Evolutionary conservation across 306 rosid species (phyloP).

Genomic region (Quercus dentata): DNA sequence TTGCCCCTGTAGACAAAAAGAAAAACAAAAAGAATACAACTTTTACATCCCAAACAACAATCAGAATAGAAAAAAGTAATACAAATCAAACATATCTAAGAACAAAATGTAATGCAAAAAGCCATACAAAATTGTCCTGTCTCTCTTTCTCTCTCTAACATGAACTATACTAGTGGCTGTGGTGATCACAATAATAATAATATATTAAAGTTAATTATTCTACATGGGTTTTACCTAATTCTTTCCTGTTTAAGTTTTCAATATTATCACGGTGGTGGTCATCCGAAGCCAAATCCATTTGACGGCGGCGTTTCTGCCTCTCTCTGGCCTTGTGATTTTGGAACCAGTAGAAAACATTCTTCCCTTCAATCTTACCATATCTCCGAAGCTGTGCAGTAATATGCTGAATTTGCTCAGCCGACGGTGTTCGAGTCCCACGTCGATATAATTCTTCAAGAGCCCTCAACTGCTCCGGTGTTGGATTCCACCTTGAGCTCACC

Average conservation of each 20-base stretch:
- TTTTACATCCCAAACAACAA: conserved; percentile 51
- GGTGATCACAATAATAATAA: neutral
- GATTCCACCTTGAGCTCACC: conserved; percentile 97
- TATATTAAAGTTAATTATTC: neutral
- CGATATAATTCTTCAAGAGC: conserved; percentile 76
- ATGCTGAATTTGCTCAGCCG: conserved; percentile 93
- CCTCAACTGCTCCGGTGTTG: conserved; percentile 84
- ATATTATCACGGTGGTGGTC: conserved; percentile 19
- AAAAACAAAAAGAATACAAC: conserved; percentile 60
- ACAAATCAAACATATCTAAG: conserved; percentile 16
- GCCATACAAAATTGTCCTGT: conserved; percentile 6
- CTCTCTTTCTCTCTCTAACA: neutral
- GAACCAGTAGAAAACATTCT: conserved; percentile 95
- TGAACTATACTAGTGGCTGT: neutral
- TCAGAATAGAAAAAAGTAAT: conserved; percentile 28
- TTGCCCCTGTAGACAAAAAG: conserved; percentile 58
- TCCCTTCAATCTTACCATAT: conserved; percentile 91
- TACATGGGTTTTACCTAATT: conserved; percentile 30
- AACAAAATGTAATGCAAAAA: conserved; percentile 15
- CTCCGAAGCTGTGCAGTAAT: conserved; percentile 81
- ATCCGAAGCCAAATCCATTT: conserved; percentile 60
- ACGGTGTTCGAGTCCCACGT: conserved; percentile 85
- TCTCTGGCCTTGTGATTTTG: conserved; percentile 97
- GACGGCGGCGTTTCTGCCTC: conserved; percentile 96
- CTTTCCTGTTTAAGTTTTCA: conserved; percentile 48